Evolutionary conservation across 2,329 filamentous ascomycete genomes (phyloP), one percentile per base, ranked within the genome.

Genomic region (Colletotrichum godetiae): DNA sequence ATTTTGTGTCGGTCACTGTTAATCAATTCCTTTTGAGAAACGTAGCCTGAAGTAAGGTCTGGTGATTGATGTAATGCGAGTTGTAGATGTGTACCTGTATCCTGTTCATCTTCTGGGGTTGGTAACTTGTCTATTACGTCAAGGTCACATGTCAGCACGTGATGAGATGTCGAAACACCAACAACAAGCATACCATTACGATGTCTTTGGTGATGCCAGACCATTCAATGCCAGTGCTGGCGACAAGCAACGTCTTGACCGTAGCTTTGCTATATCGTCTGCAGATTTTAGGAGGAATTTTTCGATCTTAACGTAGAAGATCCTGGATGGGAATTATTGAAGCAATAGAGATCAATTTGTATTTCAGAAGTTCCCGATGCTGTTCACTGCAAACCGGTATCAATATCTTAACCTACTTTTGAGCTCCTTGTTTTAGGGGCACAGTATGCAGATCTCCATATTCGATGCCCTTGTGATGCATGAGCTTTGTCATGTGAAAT

Each of bases 121-220:
- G 8, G 2, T n/a, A 55, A 33, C 52, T 15, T 27, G 2, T 24
- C 59, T 13, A 73, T 64, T 59, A 70, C 67, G 67, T 70, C 70
- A 70, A 49, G 10, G 55, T 64, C 67, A 69, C n/a, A n/a, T 37
- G 35, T 13, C 11, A 33, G 0, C 70, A 73, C 70, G 59, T 65
- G 66, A 70, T 37, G 33, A 1, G 8, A 37, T 12, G 13, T 35
- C 15, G 13, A 19, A 10, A 37, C 24, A 6, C 11, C 13, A 37
- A n/a, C 4, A n/a, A 29, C 19, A 19, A 33, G 10, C 29, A 12
- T 22, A 11, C 8, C 13, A 8, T 27, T 5, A 5, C 27, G 11
- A 22, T 62, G 8, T 59, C 57, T 12, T n/a, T 12, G 10, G 4
- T 3, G 33, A 4, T 35, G 4, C 11, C 11, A 35, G 33, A 2